Evolutionary conservation across 257 asterid genomes (phyloP).

Genomic region (Ocimum tenuiflorum): DNA sequence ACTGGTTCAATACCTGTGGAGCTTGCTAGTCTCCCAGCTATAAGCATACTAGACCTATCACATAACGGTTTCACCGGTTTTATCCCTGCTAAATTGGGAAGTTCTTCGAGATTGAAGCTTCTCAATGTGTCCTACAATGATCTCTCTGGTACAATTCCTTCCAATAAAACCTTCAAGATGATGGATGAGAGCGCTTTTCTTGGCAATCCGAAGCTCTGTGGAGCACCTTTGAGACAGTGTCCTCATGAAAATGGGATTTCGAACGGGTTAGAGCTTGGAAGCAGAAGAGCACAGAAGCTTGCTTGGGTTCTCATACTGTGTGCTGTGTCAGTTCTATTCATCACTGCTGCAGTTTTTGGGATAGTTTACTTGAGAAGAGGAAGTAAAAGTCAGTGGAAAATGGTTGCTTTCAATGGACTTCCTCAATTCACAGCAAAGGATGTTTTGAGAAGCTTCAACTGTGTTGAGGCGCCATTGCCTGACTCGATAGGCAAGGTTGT

Average conservation of each 20-base stretch:
- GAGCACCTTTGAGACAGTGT: slow-evolving; percentile 55
- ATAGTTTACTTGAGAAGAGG: slow-evolving; percentile 45
- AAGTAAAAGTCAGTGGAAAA: slow-evolving; percentile 52
- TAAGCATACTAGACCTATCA: slow-evolving; percentile 52
- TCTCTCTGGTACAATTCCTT: slow-evolving; percentile 78
- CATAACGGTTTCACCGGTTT: slow-evolving; percentile 57
- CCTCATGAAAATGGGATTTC: slow-evolving; percentile 41
- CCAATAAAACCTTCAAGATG: slow-evolving; percentile 28
- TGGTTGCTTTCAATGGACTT: slow-evolving; percentile 60
- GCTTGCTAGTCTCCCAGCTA: slow-evolving; percentile 50
- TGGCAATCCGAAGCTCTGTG: slow-evolving; percentile 85
- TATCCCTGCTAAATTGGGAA: slow-evolving; percentile 47
- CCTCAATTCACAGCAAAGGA: slow-evolving; percentile 77
- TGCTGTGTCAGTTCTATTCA: slow-evolving; percentile 48
- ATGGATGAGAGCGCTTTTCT: slow-evolving; percentile 69
- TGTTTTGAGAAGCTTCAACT: slow-evolving; percentile 61
- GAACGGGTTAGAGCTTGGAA: slow-evolving; percentile 54
- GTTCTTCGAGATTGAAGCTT: slow-evolving; percentile 44
- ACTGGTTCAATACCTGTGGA: slow-evolving; percentile 59
- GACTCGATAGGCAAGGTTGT: slow-evolving; percentile 57
- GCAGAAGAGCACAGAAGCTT: slow-evolving; percentile 60
- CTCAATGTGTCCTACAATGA: slow-evolving; percentile 76
- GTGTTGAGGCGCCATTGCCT: slow-evolving; percentile 30
- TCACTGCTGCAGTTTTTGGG: slow-evolving; percentile 44
- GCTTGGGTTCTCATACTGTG: slow-evolving; percentile 82